These are phyloP conservation scores for Lentinula raphanica DNA, from an alignment of 768 basidiomycete species.

Conservation along the genomic window DNA sequence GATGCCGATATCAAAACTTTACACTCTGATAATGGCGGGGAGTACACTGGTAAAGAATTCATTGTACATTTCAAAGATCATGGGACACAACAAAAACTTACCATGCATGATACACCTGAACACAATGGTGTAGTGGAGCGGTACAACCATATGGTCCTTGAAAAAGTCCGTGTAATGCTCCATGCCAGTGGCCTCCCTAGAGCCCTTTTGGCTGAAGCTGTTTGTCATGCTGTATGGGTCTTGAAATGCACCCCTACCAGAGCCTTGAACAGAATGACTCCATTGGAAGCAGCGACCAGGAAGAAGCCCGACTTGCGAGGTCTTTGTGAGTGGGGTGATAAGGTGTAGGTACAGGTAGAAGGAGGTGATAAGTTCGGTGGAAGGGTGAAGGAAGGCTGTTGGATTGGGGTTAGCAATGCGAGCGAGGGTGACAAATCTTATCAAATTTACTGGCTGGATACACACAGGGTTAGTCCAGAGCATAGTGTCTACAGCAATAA, in stretches of 20 bases:
- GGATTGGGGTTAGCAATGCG: constrained; percentile 12
- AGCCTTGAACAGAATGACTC: constrained; percentile 19
- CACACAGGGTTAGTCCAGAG: constrained; percentile 13
- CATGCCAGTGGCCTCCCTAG: constrained; percentile 23
- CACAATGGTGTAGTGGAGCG: constrained; percentile 36
- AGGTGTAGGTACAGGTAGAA: constrained; percentile 13
- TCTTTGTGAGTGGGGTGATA: constrained; percentile 20
- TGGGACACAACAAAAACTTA: constrained; percentile 30
- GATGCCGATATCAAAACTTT: constrained; percentile 14
- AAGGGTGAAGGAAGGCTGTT: constrained; percentile 11
- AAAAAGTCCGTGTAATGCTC: constrained; percentile 27
- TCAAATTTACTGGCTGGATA: constrained; percentile 20
- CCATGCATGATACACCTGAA: constrained; percentile 27
- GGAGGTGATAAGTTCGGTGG: constrained; percentile 10
- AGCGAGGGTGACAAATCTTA: constrained; percentile 8
- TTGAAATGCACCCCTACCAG: constrained; percentile 26
- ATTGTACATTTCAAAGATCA: constrained; percentile 16
- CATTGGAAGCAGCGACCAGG: constrained; percentile 14
- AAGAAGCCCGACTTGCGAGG: constrained; percentile 20
- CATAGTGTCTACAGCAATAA: constrained; percentile 4
- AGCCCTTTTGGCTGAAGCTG: constrained; percentile 33
- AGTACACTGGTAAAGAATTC: constrained; percentile 28
- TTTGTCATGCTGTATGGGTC: constrained; percentile 25
- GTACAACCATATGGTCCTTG: constrained; percentile 26
- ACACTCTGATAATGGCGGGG: constrained; percentile 24